Evolutionary conservation across 176 grass and related monocot genomes (phyloP), one percentile per base, ranked within the genome.

Genomic region (Lolium rigidum): DNA sequence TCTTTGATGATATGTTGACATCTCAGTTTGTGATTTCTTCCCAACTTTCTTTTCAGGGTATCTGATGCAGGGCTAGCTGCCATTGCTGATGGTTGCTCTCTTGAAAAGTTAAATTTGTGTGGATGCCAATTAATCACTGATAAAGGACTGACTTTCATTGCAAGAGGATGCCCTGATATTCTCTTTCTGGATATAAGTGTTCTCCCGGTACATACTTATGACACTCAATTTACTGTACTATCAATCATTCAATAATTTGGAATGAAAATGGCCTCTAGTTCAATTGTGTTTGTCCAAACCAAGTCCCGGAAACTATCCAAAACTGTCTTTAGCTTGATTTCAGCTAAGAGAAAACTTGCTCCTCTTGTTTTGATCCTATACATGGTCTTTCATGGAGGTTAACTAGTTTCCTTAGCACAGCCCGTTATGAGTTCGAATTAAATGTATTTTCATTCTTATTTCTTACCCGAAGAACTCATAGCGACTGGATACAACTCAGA

Each of bases 61-160:
- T 83, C 83, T 62, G 95, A 98, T 90, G 84, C 83, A 61, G 93
- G 89, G 39, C 46, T 95, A 46, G 41, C 87, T 90, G 91, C 91
- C 62, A 92, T 98, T 37, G 93, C 91, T 31, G 82, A 86, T 81
- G 92, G 86, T 59, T 93, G 95, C 79, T 85, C 91, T 77, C 93
- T 98, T 55, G 26, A 59, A 66, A 90, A 88, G 59, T 82, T 98
- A 77, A 93, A 86, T 69, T 56, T 98, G 35, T 92, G 93, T 0
- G 95, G 95, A 18, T 98, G 95, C 50, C 72, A 83, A 70, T 61
- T 89, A 89, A 92, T 98, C 47, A 95, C 89, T 25, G 93, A 94
- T 85, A 81, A 82, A 20, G 95, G 95, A 54, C 63, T 98, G 37
- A 76, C 67, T 68, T 86, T 91, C 77, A 84, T 98, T 90, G 93